phyloP scores from a whole-genome alignment of 2,329 filamentous ascomycete genomes.

The Phyllosticta ampelicida region DNA sequence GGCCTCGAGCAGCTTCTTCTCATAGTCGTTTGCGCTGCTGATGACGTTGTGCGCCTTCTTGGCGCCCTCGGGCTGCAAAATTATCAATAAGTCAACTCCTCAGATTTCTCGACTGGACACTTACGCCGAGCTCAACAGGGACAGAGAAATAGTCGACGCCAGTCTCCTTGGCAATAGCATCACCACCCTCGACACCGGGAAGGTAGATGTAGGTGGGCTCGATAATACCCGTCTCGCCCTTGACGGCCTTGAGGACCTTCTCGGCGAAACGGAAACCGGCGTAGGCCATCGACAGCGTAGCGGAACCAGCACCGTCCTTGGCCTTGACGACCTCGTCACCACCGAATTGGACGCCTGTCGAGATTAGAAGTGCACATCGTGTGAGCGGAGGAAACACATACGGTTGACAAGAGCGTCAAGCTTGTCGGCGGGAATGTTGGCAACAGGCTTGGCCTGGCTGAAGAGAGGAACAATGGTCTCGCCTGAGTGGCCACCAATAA shows the following conservation, averaged over 20 bases:
- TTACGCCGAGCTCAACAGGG: conserved; percentile 87
- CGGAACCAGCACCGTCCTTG: conserved; percentile 83
- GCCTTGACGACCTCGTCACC: conserved; percentile 95
- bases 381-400: conserved; percentile 27
- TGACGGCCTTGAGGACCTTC: conserved; percentile 77
- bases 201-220: conserved; percentile 97
- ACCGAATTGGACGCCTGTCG: conserved; percentile 74
- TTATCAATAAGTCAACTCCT: conserved; percentile 14
- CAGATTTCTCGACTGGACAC: conserved; percentile 26
- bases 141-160: conserved; percentile 92
- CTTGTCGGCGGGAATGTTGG: conserved; percentile 78
- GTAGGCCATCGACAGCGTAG: conserved; percentile 89
- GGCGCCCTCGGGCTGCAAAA: conserved; percentile 60
- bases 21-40: conserved; percentile 65
- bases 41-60: conserved; percentile 80
- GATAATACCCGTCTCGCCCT: conserved; percentile 84
- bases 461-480: conserved; percentile 97
- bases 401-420: conserved; percentile 85
- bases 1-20: conserved; percentile 75
- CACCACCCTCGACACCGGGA: conserved; percentile 76
- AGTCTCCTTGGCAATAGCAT: conserved; percentile 71
- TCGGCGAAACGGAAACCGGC: conserved; percentile 94
- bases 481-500: conserved; percentile 94
- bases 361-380: conserved; percentile 2
- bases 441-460: conserved; percentile 73